phyloP scores from a whole-genome alignment of 2,329 filamentous ascomycete species.

The Phymatotrichopsis omnivora region DNA sequence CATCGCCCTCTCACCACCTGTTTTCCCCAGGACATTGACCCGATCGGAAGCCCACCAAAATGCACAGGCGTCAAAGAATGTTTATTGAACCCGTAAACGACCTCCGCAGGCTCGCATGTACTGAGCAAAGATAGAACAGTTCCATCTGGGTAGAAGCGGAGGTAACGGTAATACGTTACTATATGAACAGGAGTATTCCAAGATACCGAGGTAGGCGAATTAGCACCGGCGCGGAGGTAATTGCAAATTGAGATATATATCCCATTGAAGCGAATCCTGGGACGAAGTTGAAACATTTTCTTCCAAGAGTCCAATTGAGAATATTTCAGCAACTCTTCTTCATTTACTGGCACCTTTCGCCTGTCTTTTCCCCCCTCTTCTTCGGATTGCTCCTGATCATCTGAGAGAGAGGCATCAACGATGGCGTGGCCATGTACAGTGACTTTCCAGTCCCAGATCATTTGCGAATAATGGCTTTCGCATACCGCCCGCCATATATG shows the following conservation, averaged over 20 bases:
- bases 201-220: constrained; percentile 57
- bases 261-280: constrained; percentile 85
- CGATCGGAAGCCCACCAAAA: background rate
- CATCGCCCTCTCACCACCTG: constrained; percentile 57
- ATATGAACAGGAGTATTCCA: constrained; percentile 84
- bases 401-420: constrained; percentile 22
- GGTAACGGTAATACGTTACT: constrained; percentile 94
- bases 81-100: constrained; percentile 72
- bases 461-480: constrained; percentile 53
- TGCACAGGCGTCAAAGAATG: constrained; percentile 47
- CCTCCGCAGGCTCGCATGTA: constrained; percentile 70
- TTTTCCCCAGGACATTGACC: constrained; percentile 38
- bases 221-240: constrained; percentile 74
- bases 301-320: constrained; percentile 23
- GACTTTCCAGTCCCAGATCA: constrained; percentile 70
- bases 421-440: constrained; percentile 38
- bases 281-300: constrained; percentile 66
- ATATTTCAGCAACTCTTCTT: constrained; percentile 35
- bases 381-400: constrained; percentile 31
- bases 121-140: constrained; percentile 70
- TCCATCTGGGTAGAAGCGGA: constrained; percentile 89
- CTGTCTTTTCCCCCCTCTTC: constrained; percentile 32
- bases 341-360: constrained; percentile 22
- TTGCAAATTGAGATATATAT: constrained; percentile 96
- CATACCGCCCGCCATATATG: constrained; percentile 72